Base-by-base conservation (phyloP, 2,329 filamentous ascomycete genomes). In the Pseudogymnoascus sp. region DNA sequence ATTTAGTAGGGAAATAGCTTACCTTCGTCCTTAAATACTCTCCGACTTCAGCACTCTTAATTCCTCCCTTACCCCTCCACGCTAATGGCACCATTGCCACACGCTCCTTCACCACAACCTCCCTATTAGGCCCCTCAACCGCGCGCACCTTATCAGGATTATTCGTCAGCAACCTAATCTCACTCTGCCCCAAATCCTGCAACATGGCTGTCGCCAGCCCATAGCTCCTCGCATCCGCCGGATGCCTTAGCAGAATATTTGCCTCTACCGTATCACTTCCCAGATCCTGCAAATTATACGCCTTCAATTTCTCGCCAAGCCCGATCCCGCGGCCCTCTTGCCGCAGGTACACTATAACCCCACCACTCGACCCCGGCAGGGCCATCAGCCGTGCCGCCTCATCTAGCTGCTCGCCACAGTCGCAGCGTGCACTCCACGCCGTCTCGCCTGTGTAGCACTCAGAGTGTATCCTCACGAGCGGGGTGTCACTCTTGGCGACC, bases 361-460 rank as follows among this genome's bases (percentile, higher is more conserved):
- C 95, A 14, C 93, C 93, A 1, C 81, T 79, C 1, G 83, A 70
- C 81, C 80, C 75, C 8, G 86, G 87, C 28, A 92, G 79, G 14
- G 90, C 89, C 95, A 99, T 99, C 1, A 99, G 79, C 25, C 95
- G 85, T 1, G 93, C 95, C 1, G 95, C 95, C 79, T 99, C 95
- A 75, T 99, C 95, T 1, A 99, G 83, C 75, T 99, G 95, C 78
- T 99, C 95, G 64, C 95, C 95, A 75, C 95, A 99, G 78, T 99
- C 95, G 78, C 95, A 99, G 28, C 95, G 87, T 37, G 95, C 93
- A 6, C 93, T 97, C 95, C 95, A 98, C 0, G 96, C 95, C 0
- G 95, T 99, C 80, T 99, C 95, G 65, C 95, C 95, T 0, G 95
- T 99, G 77, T 99, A 99, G 78, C 95, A 99, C 77, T 99, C 95